Percentiles rank a stretch among this genome's conserved stretches.
Conservation (phyloP, 805 yeast species). For the Teunomyces gatunensis region DNA sequence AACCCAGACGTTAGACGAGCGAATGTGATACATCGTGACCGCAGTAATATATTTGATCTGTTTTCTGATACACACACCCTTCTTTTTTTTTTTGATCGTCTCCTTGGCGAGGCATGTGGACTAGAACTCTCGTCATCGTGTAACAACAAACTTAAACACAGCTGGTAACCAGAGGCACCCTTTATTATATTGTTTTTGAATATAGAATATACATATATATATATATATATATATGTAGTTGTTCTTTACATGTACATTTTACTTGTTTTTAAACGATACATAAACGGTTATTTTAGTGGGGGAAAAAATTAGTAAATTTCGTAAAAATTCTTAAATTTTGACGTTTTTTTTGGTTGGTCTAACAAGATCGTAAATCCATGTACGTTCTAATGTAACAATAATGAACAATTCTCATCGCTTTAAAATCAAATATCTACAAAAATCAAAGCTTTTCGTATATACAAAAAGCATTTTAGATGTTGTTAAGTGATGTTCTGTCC, state of each 20-base stretch:
- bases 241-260: background rate
- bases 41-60: background rate
- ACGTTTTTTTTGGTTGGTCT: background rate
- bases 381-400: too few species aligned
- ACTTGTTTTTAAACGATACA: background rate
- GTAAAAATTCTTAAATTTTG: background rate
- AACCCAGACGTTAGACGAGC: background rate
- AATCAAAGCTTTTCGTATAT: too few species aligned
- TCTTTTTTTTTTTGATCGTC: too few species aligned
- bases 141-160: background rate
- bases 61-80: too few species aligned
- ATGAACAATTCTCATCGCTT: too few species aligned
- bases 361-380: background rate
- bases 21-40: background rate
- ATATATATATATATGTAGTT: too few species aligned
- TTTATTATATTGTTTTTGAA: too few species aligned
- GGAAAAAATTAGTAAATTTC: background rate
- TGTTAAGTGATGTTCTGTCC: too few species aligned
- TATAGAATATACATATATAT: too few species aligned
- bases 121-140: background rate
- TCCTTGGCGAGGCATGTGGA: background rate
- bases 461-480: too few species aligned
- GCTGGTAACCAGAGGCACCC: background rate
- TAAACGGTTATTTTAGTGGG: background rate
- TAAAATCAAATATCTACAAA: too few species aligned